These are phyloP conservation scores for Trypanosoma grayi DNA, from an alignment of 208 protist genomes.

Conservation along the genomic window DNA sequence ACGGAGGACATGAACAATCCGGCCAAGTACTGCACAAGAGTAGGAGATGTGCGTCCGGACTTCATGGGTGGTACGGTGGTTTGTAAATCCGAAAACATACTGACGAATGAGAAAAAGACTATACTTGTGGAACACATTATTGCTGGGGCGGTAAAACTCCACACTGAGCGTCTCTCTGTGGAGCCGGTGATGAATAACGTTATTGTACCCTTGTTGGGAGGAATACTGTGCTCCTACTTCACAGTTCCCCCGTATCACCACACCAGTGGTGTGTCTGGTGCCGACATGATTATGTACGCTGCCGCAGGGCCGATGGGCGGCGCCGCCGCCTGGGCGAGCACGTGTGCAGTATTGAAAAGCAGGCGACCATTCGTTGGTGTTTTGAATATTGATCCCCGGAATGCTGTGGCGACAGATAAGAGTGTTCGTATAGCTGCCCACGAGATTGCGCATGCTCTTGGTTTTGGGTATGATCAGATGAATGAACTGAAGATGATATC, in stretches of 20 bases:
- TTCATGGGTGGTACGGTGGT: conserved; percentile 9
- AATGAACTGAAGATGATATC: not conserved
- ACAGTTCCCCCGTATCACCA: conserved; percentile 38
- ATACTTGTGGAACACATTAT: conserved; percentile 31
- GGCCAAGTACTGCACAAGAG: conserved; percentile 33
- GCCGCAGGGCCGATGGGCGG: conserved; percentile 26
- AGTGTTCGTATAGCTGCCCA: not conserved
- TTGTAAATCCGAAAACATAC: conserved; percentile 30
- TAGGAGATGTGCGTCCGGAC: conserved; percentile 20
- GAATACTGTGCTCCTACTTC: conserved; percentile 26
- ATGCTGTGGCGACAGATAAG: not conserved
- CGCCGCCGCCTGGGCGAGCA: conserved; percentile 42
- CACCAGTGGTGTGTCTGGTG: conserved; percentile 30
- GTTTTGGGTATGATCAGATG: not conserved
- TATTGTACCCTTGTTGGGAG: conserved; percentile 7
- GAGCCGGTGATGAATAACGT: conserved; percentile 18
- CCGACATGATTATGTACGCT: conserved; percentile 66
- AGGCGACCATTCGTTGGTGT: conserved; percentile 37
- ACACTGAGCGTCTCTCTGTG: conserved; percentile 45
- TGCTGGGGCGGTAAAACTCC: conserved; percentile 33
- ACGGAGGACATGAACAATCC: conserved; percentile 29
- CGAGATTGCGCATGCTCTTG: too few relatives aligned
- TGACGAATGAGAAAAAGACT: conserved; percentile 32
- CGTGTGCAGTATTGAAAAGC: conserved; percentile 25
- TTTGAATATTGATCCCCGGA: conserved; percentile 39